Evolutionary conservation across 768 basidiomycete genomes (phyloP), one percentile per base, ranked within the genome.

Genomic region (Termitomyces sp.): DNA sequence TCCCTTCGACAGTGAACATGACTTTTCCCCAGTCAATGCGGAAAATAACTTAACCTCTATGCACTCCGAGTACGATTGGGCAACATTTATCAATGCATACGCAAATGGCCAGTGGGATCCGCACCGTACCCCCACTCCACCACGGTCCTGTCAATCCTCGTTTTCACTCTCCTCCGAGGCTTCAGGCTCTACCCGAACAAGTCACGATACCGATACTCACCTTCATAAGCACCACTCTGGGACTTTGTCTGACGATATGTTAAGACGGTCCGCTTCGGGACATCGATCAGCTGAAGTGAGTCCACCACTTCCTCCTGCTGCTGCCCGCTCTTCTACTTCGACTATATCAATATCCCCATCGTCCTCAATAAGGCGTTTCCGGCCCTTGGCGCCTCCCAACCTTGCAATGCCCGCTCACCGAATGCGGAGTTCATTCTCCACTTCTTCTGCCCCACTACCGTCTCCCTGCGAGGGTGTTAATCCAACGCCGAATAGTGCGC

Each of bases 61-160:
- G 18, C 50, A 62, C 26, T 52, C 68, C 0, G 73, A 74, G 33
- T 74, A 70, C 60, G 87, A 91, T 66, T 94, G 92, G 92, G 76
- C 79, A 18, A 81, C 82, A 0, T 94, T 93, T 68, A 83, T 90
- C 60, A 71, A 76, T n/a, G 85, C 88, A 0, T 94, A 94, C 68
- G 83, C 88, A 0, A 67, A 76, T 18, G 92, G 92, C 10, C 78
- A 82, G 59, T 94, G 91, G 91, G 88, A 90, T 67, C 90, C 91
- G 7, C 84, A 84, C 59, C 78, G 76, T 55, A 86, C 81, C 0
- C 90, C 89, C 3, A 81, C 79, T 59, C 81, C 78, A 6, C 88
- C 88, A 5, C 68, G 60, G 43, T 66, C 71, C 9, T 66, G 59
- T 52, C 46, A 45, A 28, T 46, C 48, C 22, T 58, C 52, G 5